phyloP scores from a whole-genome alignment of 305 asterid genomes.

The Fraxinus latifolia region DNA sequence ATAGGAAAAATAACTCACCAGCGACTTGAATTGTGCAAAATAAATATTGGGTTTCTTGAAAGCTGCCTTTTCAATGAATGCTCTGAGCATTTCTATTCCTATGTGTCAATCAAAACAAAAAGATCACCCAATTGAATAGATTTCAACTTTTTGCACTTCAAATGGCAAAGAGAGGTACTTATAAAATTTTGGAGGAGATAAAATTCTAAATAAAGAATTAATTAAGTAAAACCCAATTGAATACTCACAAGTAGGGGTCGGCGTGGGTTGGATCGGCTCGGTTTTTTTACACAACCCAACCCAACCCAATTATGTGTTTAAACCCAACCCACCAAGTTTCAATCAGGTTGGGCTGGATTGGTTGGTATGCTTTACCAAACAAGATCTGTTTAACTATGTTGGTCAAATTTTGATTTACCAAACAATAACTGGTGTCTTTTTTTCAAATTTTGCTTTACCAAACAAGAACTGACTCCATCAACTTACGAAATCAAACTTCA shows the following conservation, averaged over 20 bases:
- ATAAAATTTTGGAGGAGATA: neutral
- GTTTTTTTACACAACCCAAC: too few relatives aligned
- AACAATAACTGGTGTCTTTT: too few relatives aligned
- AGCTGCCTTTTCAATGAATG: constrained; percentile 26
- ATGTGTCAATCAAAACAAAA: constrained; percentile 3
- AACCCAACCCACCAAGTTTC: too few relatives aligned
- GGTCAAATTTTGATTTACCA: too few relatives aligned
- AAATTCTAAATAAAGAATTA: neutral
- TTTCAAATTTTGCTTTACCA: neutral
- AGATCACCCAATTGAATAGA: neutral
- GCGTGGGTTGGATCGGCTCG: too few relatives aligned
- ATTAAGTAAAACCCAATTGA: too few relatives aligned
- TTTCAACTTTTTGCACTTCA: neutral
- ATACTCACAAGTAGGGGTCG: too few relatives aligned
- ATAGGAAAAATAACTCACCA: constrained; percentile 25
- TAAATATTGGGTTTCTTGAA: constrained; percentile 18
- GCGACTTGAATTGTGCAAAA: constrained; percentile 29
- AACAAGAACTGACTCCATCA: neutral
- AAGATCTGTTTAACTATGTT: too few relatives aligned
- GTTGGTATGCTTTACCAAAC: too few relatives aligned
- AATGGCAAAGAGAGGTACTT: neutral
- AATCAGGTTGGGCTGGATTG: too few relatives aligned
- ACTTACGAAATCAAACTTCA: constrained; percentile 28
- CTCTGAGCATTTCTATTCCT: constrained; percentile 20
- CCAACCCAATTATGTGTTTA: too few relatives aligned